Percentiles rank a stretch among this genome's conserved stretches.
Conservation (phyloP, 2,329 filamentous ascomycete genomes). For the Pseudogymnoascus verrucosus region DNA sequence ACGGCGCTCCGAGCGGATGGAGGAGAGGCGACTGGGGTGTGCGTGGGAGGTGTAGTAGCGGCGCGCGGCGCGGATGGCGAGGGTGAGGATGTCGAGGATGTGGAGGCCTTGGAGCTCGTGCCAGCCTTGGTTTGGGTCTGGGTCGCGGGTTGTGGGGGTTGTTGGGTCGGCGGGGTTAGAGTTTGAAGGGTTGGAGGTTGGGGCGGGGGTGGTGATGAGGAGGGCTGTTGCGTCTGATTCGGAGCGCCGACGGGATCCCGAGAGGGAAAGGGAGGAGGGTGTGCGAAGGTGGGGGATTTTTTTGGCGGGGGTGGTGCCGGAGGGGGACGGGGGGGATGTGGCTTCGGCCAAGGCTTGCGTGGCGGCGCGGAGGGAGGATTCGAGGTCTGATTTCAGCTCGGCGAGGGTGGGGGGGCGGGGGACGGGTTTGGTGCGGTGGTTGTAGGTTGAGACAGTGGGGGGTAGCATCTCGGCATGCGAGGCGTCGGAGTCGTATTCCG, state of each 20-base stretch:
- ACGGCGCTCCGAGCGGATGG: conserved; percentile 79
- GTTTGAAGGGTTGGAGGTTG: not conserved
- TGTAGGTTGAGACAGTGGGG: conserved; percentile 96
- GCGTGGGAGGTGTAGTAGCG: conserved; percentile 95
- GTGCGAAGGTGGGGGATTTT: conserved; percentile 33
- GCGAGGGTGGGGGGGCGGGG: conserved; percentile 76
- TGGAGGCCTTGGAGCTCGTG: conserved; percentile 86
- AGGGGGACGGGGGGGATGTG: conserved; percentile 21
- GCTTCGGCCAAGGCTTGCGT: conserved; percentile 58
- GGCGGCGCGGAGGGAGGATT: conserved; percentile 61
- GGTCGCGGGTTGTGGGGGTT: conserved; percentile 20
- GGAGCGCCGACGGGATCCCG: conserved; percentile 9
- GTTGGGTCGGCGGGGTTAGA: conserved; percentile 9
- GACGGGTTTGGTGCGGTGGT: conserved; percentile 70
- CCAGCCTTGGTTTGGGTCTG: conserved; percentile 51
- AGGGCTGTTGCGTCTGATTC: not conserved
- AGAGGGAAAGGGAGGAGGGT: not conserved
- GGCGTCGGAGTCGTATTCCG: conserved; percentile 50
- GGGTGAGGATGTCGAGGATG: conserved; percentile 82
- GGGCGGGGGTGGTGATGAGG: not conserved
- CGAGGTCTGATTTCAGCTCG: conserved; percentile 64
- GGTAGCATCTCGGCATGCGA: conserved; percentile 75
- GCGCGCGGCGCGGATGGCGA: conserved; percentile 92
- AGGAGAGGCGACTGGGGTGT: conserved; percentile 73
- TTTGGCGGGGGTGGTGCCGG: conserved; percentile 11